These are phyloP conservation scores for Trypanosoma cruzi DNA, from an alignment of 208 protist genomes.

Conservation along the genomic window DNA sequence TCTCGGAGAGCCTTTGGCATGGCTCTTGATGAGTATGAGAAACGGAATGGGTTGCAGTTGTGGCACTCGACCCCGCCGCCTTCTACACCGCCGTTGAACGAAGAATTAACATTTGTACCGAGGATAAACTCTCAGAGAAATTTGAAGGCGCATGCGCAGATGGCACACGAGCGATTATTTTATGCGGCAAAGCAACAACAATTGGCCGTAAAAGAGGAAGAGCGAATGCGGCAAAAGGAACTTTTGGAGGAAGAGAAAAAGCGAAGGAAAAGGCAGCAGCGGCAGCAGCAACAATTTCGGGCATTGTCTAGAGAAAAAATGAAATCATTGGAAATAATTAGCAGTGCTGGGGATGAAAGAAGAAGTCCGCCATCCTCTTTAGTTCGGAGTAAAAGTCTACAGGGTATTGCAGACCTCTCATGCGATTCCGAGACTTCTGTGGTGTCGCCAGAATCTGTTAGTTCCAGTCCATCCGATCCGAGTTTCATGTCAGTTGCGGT, in stretches of 20 bases:
- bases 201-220: slow-evolving; percentile 33
- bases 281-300: background rate
- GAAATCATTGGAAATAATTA: background rate
- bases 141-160: slow-evolving; percentile 6
- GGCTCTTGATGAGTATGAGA: slow-evolving; percentile 19
- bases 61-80: slow-evolving; percentile 29
- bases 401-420: background rate
- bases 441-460: slow-evolving; percentile 7
- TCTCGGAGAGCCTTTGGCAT: slow-evolving; percentile 17
- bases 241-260: slow-evolving; percentile 24
- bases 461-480: background rate
- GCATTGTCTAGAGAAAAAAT: background rate
- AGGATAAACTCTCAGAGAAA: slow-evolving; percentile 24
- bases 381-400: background rate
- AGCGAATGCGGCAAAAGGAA: slow-evolving; percentile 41
- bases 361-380: background rate
- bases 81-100: slow-evolving; percentile 12
- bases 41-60: slow-evolving; percentile 12
- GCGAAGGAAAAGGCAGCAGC: slow-evolving; percentile 15
- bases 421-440: background rate
- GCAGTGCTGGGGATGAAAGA: background rate
- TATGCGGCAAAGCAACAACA: slow-evolving; percentile 42
- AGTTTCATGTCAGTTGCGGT: background rate
- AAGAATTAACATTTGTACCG: slow-evolving; percentile 51
- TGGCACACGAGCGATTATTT: slow-evolving; percentile 60